These are phyloP conservation scores for Saraca asoca DNA, from an alignment of 331 rosid species.

Conservation along the genomic window DNA sequence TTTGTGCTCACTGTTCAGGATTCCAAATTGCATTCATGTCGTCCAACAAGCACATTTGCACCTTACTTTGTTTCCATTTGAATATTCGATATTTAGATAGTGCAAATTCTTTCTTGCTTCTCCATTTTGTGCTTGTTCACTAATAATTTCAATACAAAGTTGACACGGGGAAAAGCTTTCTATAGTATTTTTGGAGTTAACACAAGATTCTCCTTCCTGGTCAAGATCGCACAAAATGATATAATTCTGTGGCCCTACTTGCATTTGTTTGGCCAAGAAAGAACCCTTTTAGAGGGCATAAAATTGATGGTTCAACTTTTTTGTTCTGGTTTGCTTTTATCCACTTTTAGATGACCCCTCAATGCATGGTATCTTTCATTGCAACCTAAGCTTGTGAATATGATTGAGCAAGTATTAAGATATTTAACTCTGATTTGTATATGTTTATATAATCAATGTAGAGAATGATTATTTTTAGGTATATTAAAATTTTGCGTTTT, in stretches of 20 bases:
- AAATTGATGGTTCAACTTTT: conserved; percentile 26
- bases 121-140: no score
- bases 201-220: conserved; percentile 11
- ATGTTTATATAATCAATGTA: no score
- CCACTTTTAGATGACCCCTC: conserved; percentile 1
- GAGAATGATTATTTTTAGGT: no score
- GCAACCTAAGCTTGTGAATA: no score
- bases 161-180: no score
- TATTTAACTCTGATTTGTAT: no score
- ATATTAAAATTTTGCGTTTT: no score
- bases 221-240: background rate
- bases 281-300: background rate
- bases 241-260: conserved; percentile 1
- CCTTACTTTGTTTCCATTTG: background rate
- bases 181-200: background rate
- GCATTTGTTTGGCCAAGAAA: background rate
- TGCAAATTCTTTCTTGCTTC: no score
- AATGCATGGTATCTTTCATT: conserved; percentile 11
- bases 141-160: no score
- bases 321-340: conserved; percentile 6
- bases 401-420: no score
- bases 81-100: no score
- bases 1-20: background rate
- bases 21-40: background rate
- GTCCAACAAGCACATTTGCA: background rate